These are phyloP conservation scores for Vaucheria bursata DNA, from an alignment of 352 stramenopile genomes.

Conservation along the genomic window DNA sequence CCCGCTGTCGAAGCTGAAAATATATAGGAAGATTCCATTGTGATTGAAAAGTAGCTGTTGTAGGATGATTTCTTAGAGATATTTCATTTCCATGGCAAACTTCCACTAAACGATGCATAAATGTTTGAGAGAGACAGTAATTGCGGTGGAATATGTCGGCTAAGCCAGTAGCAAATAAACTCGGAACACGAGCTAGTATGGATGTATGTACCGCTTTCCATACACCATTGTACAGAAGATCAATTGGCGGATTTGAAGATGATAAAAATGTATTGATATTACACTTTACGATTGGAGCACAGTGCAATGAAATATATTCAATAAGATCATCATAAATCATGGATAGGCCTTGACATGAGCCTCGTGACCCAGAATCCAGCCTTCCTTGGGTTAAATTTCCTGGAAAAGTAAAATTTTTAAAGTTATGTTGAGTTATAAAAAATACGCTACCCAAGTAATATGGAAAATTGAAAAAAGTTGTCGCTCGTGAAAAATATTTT, in stretches of 20 bases:
- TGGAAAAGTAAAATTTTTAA: no score
- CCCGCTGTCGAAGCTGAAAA: slow-evolving; percentile 32
- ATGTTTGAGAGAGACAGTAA: slow-evolving; percentile 27
- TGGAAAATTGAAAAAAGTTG: no score
- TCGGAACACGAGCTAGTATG: slow-evolving; percentile 14
- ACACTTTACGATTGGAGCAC: slow-evolving; percentile 11
- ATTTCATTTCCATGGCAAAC: slow-evolving; percentile 3
- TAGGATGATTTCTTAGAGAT: slow-evolving; percentile 20
- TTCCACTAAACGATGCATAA: slow-evolving; percentile 15
- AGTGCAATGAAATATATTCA: background rate
- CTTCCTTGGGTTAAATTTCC: background rate
- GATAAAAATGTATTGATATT: slow-evolving; percentile 19
- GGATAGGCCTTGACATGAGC: slow-evolving; percentile 5
- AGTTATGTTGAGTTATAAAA: no score
- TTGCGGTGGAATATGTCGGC: slow-evolving; percentile 26
- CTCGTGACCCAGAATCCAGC: background rate
- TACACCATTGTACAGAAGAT: slow-evolving; percentile 35
- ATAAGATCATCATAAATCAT: slow-evolving; percentile 4
- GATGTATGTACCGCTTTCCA: slow-evolving; percentile 28
- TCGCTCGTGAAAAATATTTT: no score
- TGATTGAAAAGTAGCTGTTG: slow-evolving; percentile 23
- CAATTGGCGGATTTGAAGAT: slow-evolving; percentile 4
- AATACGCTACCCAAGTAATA: no score
- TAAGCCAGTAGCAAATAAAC: slow-evolving; percentile 42
- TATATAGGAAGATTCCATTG: slow-evolving; percentile 46